Percentiles rank a stretch among this genome's conserved stretches.
These are phyloP conservation scores for Sarocladium oryzae DNA, from an alignment of 2,329 filamentous ascomycete species.

Conservation along the genomic window DNA sequence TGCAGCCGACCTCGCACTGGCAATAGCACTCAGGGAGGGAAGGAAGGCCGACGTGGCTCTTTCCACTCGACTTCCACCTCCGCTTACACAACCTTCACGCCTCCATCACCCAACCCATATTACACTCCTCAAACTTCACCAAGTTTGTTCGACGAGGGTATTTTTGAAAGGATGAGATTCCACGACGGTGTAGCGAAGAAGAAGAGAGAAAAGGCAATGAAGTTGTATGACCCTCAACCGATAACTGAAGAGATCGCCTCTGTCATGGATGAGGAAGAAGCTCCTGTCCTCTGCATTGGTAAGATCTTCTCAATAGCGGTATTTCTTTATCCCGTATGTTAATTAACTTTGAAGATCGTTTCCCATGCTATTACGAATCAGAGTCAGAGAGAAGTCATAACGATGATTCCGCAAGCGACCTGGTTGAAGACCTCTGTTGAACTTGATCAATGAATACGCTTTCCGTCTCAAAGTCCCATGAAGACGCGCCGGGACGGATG, in stretches of 20 bases:
- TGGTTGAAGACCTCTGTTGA: no score
- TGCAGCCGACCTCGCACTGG: conserved; percentile 15
- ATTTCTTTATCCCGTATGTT: background rate
- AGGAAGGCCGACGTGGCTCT: background rate
- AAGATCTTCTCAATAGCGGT: background rate
- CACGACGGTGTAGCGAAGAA: background rate
- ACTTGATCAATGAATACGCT: no score
- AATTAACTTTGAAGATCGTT: background rate
- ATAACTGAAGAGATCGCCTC: conserved; percentile 27
- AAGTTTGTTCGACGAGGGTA: background rate
- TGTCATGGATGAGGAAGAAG: background rate
- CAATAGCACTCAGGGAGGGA: background rate
- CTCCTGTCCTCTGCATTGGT: background rate
- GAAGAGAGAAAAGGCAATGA: background rate
- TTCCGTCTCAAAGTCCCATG: no score
- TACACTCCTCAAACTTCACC: conserved; percentile 10
- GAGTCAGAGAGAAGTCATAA: background rate
- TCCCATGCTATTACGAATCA: background rate
- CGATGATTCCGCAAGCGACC: no score
- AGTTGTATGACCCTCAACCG: conserved; percentile 20
- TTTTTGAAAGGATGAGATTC: conserved; percentile 1
- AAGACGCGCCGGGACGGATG: no score
- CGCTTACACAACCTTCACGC: background rate
- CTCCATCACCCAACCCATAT: conserved; percentile 10
- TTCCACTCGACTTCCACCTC: background rate